Conservation (phyloP, 495 filamentous ascomycete genomes). For the Sabuloglossum arenarium region DNA sequence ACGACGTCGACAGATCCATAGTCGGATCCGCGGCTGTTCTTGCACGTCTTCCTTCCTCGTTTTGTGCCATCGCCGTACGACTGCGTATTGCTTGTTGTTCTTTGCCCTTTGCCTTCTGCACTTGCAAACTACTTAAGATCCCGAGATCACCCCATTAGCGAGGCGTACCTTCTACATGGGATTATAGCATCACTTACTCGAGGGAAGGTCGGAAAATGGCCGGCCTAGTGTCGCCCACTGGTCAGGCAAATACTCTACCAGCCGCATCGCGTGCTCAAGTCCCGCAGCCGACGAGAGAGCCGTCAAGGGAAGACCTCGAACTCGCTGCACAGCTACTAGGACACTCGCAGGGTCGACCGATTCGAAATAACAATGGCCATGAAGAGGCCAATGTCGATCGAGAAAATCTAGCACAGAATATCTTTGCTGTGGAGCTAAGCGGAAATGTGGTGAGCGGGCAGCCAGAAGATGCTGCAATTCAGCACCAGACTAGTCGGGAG, state of each 20-base stretch:
- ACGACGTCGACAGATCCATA: not conserved
- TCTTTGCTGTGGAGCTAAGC: too few species aligned
- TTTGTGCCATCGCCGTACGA: not conserved
- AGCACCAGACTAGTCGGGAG: not conserved
- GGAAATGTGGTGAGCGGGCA: not conserved
- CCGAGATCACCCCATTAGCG: not conserved
- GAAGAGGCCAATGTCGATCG: not conserved
- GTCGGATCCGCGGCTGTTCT: not conserved
- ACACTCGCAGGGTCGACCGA: not conserved
- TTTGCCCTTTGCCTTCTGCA: not conserved
- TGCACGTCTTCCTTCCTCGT: not conserved
- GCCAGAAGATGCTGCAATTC: not conserved
- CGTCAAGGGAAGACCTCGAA: constrained; percentile 3
- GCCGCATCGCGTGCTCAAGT: not conserved
- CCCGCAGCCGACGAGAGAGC: not conserved
- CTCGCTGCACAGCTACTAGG: constrained; percentile 2
- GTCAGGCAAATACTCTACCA: not conserved
- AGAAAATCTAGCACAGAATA: not conserved
- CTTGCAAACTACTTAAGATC: not conserved
- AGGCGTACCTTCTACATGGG: not conserved
- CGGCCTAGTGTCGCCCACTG: not conserved
- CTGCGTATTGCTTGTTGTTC: not conserved
- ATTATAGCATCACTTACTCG: not conserved
- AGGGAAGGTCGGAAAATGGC: constrained; percentile 2
- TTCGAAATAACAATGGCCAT: not conserved